phyloP scores from a whole-genome alignment of 2,329 filamentous ascomycete species.

The Aureobasidium leucospermi region DNA sequence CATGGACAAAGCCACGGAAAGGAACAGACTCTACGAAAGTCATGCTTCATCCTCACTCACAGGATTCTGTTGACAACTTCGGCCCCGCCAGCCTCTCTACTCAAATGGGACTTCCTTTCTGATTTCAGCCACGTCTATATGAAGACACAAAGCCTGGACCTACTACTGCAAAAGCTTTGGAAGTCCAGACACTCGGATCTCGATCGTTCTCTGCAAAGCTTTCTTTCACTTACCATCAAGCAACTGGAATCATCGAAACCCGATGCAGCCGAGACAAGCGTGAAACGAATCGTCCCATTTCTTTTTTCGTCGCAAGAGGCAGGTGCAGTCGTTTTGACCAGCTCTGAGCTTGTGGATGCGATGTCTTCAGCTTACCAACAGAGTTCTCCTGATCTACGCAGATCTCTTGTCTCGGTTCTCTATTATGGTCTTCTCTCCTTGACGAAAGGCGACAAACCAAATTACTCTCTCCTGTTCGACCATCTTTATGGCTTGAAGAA shows the following conservation, averaged over 20 bases:
- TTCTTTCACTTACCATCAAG: slow-evolving; percentile 57
- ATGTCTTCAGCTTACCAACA: slow-evolving; percentile 59
- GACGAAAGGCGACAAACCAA: slow-evolving; percentile 58
- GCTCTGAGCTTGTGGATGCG: slow-evolving; percentile 80
- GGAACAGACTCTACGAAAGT: slow-evolving; percentile 49
- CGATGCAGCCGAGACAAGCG: slow-evolving; percentile 45
- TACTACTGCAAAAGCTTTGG: slow-evolving; percentile 46
- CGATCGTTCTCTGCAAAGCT: slow-evolving; percentile 48
- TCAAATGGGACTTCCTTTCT: slow-evolving; percentile 62
- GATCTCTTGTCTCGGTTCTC: slow-evolving; percentile 60
- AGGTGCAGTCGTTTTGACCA: slow-evolving; percentile 63
- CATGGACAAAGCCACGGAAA: slow-evolving; percentile 23
- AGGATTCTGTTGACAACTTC: slow-evolving; percentile 46
- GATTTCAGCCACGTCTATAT: slow-evolving; percentile 61
- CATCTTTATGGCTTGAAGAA: slow-evolving; percentile 74
- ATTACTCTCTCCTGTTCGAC: slow-evolving; percentile 69
- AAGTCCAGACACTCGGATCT: slow-evolving; percentile 42
- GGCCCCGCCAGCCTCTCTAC: slow-evolving; percentile 38
- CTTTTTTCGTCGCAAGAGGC: slow-evolving; percentile 53
- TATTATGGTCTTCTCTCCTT: slow-evolving; percentile 71
- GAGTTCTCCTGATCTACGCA: slow-evolving; percentile 56
- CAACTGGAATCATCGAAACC: slow-evolving; percentile 57
- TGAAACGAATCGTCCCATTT: slow-evolving; percentile 56
- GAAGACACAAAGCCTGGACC: slow-evolving; percentile 50
- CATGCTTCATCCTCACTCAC: slow-evolving; percentile 57